These are phyloP conservation scores for Cucurbita argyrosperma DNA, from an alignment of 306 rosid genomes.

Conservation along the genomic window DNA sequence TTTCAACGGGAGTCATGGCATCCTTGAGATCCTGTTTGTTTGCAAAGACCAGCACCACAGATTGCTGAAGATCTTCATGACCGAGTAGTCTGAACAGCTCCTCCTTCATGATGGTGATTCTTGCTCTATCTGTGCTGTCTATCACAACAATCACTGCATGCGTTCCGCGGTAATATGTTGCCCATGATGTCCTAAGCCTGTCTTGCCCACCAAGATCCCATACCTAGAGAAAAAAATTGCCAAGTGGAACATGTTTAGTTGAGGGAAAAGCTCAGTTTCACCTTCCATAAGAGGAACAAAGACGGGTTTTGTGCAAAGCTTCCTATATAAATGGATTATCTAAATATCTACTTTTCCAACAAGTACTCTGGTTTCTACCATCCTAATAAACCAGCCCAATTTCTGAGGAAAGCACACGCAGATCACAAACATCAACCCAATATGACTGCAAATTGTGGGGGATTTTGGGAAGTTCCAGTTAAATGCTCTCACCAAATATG, in stretches of 20 bases:
- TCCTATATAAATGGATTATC: not conserved
- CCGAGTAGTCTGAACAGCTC: conserved; percentile 90
- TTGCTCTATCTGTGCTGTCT: conserved; percentile 89
- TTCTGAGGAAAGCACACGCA: not conserved
- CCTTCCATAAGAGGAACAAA: not conserved
- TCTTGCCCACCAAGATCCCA: conserved; percentile 99
- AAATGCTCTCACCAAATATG: not conserved
- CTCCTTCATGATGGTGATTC: conserved; percentile 83
- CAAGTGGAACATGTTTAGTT: not conserved
- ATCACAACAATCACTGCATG: conserved; percentile 81
- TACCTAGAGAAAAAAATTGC: conserved; percentile 36
- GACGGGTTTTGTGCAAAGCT: not conserved
- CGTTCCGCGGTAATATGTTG: conserved; percentile 92
- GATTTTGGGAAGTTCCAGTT: not conserved
- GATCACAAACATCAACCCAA: not conserved
- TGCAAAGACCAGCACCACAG: conserved; percentile 73
- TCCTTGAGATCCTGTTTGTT: conserved; percentile 97
- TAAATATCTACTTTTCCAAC: not conserved
- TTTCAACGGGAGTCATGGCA: conserved; percentile 98
- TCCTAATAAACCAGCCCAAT: not conserved
- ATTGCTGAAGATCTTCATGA: conserved; percentile 76
- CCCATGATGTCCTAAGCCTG: conserved; percentile 94
- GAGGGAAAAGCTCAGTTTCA: not conserved
- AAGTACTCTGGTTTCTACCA: not conserved
- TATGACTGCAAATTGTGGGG: not conserved